These are phyloP conservation scores for Medicago lupulina DNA, from an alignment of 306 rosid species.

Conservation along the genomic window DNA sequence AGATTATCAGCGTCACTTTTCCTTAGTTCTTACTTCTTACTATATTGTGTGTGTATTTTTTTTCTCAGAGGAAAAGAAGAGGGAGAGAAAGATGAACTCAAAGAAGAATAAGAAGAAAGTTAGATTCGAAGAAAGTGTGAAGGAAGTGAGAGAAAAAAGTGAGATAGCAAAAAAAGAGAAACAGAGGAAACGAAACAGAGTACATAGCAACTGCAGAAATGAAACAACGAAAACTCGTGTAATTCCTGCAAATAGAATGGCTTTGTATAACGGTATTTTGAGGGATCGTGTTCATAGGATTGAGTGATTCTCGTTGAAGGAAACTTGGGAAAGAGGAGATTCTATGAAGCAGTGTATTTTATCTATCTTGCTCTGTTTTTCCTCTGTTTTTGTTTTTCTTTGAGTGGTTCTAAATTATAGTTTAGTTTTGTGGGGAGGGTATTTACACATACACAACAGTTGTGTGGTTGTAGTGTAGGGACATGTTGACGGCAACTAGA, in stretches of 20 bases:
- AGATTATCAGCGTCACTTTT: too few relatives aligned
- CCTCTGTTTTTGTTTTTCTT: neutral
- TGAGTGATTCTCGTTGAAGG: neutral
- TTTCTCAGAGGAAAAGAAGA: constrained; percentile 53
- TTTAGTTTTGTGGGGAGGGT: constrained; percentile 38
- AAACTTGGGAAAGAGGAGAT: constrained; percentile 9
- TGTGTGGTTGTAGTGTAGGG: constrained; percentile 45
- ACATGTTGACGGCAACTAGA: neutral
- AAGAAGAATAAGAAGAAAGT: constrained; percentile 69
- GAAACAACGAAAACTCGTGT: constrained; percentile 21
- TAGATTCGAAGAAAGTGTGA: constrained; percentile 73
- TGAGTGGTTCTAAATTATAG: neutral
- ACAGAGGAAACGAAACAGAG: constrained; percentile 48
- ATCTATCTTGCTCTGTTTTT: neutral
- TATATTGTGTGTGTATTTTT: neutral
- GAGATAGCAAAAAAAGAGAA: constrained; percentile 31
- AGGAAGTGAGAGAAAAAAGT: constrained; percentile 45
- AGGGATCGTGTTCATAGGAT: constrained; percentile 42
- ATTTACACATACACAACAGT: neutral
- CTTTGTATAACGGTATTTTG: constrained; percentile 51
- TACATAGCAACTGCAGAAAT: constrained; percentile 33
- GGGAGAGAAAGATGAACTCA: constrained; percentile 37
- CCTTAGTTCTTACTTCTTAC: neutral
- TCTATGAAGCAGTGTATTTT: neutral
- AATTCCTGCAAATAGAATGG: constrained; percentile 51